Percentiles rank a stretch among this genome's conserved stretches.
Evolutionary conservation across 495 filamentous ascomycete species (phyloP).

Genomic region (Hypoxylon cercidicola): DNA sequence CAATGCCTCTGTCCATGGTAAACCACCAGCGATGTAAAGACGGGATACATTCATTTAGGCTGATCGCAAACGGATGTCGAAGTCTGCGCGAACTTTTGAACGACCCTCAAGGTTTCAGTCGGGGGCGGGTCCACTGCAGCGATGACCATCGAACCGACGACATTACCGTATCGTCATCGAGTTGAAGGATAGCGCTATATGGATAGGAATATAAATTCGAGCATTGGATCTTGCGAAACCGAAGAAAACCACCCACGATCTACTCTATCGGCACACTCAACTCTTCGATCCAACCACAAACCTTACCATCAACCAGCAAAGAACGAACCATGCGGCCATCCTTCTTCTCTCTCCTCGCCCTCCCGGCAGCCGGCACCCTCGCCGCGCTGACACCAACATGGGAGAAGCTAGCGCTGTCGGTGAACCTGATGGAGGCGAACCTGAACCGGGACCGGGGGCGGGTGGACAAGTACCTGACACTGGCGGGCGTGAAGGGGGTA

Average conservation of each 20-base stretch:
- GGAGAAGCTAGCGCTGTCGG: constrained; percentile 1
- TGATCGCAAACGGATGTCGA: no score
- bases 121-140: no score
- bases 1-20: no score
- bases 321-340: constrained; percentile 18
- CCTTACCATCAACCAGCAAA: background rate
- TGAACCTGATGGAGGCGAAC: constrained; percentile 16
- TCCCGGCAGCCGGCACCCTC: constrained; percentile 3
- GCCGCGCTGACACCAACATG: constrained; percentile 7
- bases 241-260: background rate
- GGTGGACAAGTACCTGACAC: constrained; percentile 2
- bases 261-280: background rate
- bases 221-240: no score
- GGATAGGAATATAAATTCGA: background rate
- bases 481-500: background rate
- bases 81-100: no score
- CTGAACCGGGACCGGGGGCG: constrained; percentile 15
- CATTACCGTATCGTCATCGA: no score
- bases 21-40: no score
- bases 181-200: background rate
- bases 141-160: no score
- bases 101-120: no score
- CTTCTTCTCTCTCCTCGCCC: constrained; percentile 1
- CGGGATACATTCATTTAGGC: no score
- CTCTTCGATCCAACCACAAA: no score